Base-by-base conservation (phyloP, 1,139 yeast genomes). In the Sugiyamaella xylanicola region DNA sequence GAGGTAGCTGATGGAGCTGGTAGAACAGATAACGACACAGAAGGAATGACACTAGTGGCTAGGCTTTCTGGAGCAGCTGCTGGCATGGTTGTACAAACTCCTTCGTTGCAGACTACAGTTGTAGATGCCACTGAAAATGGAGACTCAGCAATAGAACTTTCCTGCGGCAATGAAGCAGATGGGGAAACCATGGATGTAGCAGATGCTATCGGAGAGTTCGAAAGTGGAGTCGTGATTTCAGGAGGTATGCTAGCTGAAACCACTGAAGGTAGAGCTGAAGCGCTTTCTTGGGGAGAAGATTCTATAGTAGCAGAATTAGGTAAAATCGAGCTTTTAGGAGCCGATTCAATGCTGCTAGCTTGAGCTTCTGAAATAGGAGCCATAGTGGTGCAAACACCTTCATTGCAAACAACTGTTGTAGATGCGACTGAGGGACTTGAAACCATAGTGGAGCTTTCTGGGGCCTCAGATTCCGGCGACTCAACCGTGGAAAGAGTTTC, bases 81-180 rank as follows among this genome's bases (percentile, higher is more conserved):
- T 20, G 19, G 44, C 39, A 21, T 42, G 27, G 49, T 51, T 15
- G 49, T 51, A 29, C 53, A 49, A 19, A 21, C 21, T 13, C 36
- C 52, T 19, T 40, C 52, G 15, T 15, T 25, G 13, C 52, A 48
- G 11, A 48, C 52, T 2, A 40, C 43, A 2, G 37, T 32, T 5
- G 51, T 22, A 4, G 51, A 35, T 8, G 42, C 9, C 1, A 21
- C 32, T 17, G 42, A 27, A 13, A 37, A 25, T 22, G 37, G 20
- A 2, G 46, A 17, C 3, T 25, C 3, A 20, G 32, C 15, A 4
- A 16, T 3, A n/a, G n/a, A n/a, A n/a, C n/a, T n/a, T n/a, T n/a
- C n/a, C n/a, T n/a, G n/a, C n/a, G n/a, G n/a, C n/a, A n/a, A n/a
- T 37, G 42, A 4, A 2, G 42, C 11, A 2, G 42, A 9, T 25